Evolutionary conservation across 2,329 filamentous ascomycete genomes (phyloP), one percentile per base, ranked within the genome.

Genomic region (Fusarium buxicola): DNA sequence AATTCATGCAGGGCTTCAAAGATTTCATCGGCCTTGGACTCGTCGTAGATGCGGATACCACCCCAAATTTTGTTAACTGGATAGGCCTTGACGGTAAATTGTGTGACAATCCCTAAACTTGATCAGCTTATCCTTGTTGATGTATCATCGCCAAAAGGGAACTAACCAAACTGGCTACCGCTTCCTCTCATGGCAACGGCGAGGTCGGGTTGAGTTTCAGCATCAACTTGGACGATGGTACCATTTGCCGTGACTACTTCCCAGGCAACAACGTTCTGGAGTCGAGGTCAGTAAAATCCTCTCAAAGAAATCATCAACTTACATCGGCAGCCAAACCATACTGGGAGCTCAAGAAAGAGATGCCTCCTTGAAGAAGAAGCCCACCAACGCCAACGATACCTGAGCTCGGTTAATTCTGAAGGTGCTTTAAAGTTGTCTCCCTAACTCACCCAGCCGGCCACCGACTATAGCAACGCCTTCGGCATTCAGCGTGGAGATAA

Each of bases 311-410:
- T 7, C 9, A 15, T 45, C 13, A 7, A 31, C 41, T 21, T 58
- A 62, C 59, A 8, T 63, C 59, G 2, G 47, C 59, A 2, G 59
- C 59, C 16, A 63, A 25, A 7, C 59, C 59, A 10, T 63, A 41
- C 9, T 63, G 59, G 1, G 59, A 31, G 11, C 59, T 63, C 30
- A 63, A 0, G 5, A 63, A 63, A 1, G 59, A 63, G 0, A 63
- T 63, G 2, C 59, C 59, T 2, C 59, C 59, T 11, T 35, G 27
- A 0, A 60, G 62, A 0, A 63, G 39, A 0, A 59, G 35, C n/a
- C 59, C 59, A 3, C 54, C 59, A 13, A 63, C 54, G 30, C 59
- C 59, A 15, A 63, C 59, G 2, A 63, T 0, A 1, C 53, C 53
- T 58, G 3, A 0, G 2, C 7, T 0, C 2, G 0, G 9, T 27